These are phyloP conservation scores for Firmiana major DNA, from an alignment of 345 rosid genomes.

Conservation along the genomic window DNA sequence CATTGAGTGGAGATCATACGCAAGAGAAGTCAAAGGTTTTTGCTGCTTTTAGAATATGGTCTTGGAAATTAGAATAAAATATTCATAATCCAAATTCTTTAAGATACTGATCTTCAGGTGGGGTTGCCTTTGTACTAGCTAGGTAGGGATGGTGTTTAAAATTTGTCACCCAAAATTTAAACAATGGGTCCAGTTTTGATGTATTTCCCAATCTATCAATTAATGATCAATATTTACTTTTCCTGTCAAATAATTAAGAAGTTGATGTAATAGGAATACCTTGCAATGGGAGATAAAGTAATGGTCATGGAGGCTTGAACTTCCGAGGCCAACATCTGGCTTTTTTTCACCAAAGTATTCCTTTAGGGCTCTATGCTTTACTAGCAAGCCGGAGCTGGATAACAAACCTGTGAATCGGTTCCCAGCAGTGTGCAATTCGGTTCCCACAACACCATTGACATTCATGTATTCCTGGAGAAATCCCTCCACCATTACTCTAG, in stretches of 20 bases:
- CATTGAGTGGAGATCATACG: not conserved
- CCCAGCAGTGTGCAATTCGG: slow-evolving; percentile 53
- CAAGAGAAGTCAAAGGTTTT: not conserved
- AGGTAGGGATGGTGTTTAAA: not conserved
- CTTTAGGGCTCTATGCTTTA: slow-evolving; percentile 55
- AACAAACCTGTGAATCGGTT: slow-evolving; percentile 59
- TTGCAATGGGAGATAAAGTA: slow-evolving; percentile 71
- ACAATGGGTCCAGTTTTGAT: not conserved
- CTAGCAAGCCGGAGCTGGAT: slow-evolving; percentile 52
- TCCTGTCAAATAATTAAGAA: no score
- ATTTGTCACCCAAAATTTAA: not conserved
- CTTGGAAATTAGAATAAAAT: no score
- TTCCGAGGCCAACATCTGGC: slow-evolving; percentile 65
- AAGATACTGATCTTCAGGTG: not conserved
- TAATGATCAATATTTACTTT: not conserved
- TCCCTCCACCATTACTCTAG: slow-evolving; percentile 75
- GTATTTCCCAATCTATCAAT: not conserved
- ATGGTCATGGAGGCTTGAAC: slow-evolving; percentile 52
- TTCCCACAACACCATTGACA: slow-evolving; percentile 63
- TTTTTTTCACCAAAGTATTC: slow-evolving; percentile 49
- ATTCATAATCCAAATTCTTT: not conserved
- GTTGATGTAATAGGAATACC: slow-evolving; percentile 62
- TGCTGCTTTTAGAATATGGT: not conserved
- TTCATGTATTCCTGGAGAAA: slow-evolving; percentile 64
- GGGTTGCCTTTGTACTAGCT: not conserved